Percentiles rank a stretch among this genome's conserved stretches.
Conservation (phyloP, 2,329 filamentous ascomycete species). For the Thielaviopsis cerberus region DNA sequence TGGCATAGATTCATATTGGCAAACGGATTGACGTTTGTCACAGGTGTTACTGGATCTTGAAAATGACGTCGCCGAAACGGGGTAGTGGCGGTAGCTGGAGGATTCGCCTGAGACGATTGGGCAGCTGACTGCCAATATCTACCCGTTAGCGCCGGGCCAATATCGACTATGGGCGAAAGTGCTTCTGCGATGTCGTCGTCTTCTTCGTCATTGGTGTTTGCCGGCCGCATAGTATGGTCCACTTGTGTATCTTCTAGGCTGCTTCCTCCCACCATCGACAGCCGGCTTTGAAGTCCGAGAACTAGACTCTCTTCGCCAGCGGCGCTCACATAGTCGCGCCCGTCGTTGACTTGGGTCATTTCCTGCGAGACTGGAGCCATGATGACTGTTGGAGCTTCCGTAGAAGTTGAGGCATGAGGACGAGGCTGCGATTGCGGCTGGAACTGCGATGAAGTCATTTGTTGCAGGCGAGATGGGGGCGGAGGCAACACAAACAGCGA, state of each 20-base stretch:
- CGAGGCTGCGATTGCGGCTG: neutral
- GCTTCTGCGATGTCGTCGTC: constrained; percentile 21
- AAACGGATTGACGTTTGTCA: constrained; percentile 30
- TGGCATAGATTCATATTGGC: constrained; percentile 1
- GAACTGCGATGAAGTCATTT: neutral
- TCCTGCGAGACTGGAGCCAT: constrained; percentile 15
- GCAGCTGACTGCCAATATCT: constrained; percentile 21
- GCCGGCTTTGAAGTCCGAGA: constrained; percentile 14
- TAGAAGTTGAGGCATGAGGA: neutral
- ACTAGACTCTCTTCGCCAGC: constrained; percentile 14
- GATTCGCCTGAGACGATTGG: constrained; percentile 19
- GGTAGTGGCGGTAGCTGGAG: constrained; percentile 16
- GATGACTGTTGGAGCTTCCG: neutral
- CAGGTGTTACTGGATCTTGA: constrained; percentile 30
- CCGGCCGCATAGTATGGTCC: constrained; percentile 13
- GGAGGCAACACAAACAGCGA: neutral
- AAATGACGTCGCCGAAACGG: constrained; percentile 16
- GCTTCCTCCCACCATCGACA: constrained; percentile 14
- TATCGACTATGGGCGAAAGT: constrained; percentile 16
- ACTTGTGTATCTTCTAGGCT: constrained; percentile 15
- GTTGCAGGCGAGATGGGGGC: neutral
- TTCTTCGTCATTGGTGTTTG: constrained; percentile 23
- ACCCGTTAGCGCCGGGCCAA: constrained; percentile 21
- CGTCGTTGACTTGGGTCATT: constrained; percentile 37
- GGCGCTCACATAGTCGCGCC: constrained; percentile 35